phyloP scores from a whole-genome alignment of 108 stramenopile genomes.

The Pseudonitzschia pungens region DNA sequence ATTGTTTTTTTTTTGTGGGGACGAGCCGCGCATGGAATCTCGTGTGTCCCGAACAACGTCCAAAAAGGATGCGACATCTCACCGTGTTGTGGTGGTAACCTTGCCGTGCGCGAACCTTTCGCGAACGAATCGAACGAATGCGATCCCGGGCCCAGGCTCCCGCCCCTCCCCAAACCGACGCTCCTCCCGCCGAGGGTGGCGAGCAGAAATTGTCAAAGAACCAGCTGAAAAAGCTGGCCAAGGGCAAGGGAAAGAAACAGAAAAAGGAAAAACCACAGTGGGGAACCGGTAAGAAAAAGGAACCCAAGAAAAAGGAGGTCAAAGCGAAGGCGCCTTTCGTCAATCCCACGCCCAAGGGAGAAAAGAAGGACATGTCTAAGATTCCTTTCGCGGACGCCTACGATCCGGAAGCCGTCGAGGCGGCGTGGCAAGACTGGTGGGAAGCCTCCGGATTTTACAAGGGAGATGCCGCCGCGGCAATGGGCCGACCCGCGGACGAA shows the following conservation, averaged over 20 bases:
- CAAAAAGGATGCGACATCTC: neutral
- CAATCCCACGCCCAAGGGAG: conserved; percentile 85
- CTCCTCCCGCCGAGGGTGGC: neutral
- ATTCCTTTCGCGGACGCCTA: conserved; percentile 91
- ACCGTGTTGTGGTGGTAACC: neutral
- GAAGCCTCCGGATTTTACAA: conserved; percentile 90
- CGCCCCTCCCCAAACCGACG: conserved; percentile 7
- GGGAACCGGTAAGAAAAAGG: conserved; percentile 75
- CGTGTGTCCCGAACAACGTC: neutral
- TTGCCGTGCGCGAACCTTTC: too few species aligned
- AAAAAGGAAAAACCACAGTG: conserved; percentile 88
- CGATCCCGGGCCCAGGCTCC: neutral
- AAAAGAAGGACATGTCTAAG: conserved; percentile 77
- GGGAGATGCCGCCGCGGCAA: conserved; percentile 76
- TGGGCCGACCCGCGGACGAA: conserved; percentile 60
- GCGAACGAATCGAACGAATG: neutral
- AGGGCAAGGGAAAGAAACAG: conserved; percentile 64
- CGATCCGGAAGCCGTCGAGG: conserved; percentile 94
- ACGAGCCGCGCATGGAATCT: too few species aligned
- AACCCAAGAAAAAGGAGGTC: conserved; percentile 42
- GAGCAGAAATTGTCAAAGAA: conserved; percentile 72
- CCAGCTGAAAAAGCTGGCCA: conserved; percentile 83
- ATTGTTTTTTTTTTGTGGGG: neutral
- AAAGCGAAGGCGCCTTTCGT: conserved; percentile 54
- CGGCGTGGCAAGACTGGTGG: conserved; percentile 99